These are phyloP conservation scores for Aureobasidium sp. DNA, from an alignment of 2,329 filamentous ascomycete genomes.

Conservation along the genomic window DNA sequence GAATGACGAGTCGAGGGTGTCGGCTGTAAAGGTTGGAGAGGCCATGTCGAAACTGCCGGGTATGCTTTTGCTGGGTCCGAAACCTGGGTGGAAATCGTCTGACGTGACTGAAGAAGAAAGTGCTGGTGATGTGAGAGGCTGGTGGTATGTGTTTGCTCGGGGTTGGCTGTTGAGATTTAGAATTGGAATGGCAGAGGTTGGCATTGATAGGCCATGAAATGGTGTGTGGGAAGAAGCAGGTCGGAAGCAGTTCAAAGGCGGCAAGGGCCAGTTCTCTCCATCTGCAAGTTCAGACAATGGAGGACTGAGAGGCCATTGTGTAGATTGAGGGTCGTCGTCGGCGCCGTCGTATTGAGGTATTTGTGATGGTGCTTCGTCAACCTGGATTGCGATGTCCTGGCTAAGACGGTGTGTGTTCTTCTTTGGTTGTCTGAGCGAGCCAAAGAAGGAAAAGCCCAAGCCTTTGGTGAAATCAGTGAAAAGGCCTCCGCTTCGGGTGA, in stretches of 20 bases:
- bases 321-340: neutral
- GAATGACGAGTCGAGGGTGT: conserved; percentile 21
- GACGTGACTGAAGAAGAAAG: neutral
- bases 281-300: neutral
- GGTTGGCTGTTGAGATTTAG: neutral
- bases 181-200: neutral
- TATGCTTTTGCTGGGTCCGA: neutral
- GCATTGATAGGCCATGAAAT: neutral
- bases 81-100: conserved; percentile 5
- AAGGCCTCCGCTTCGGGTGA: neutral
- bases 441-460: conserved; percentile 7
- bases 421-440: neutral
- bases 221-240: neutral
- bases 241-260: neutral
- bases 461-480: conserved; percentile 1
- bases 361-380: neutral
- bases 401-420: neutral
- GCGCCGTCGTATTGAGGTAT: neutral
- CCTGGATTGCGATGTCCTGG: neutral
- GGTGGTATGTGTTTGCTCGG: neutral
- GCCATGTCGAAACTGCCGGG: conserved; percentile 18
- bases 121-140: neutral
- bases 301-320: neutral
- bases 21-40: conserved; percentile 28
- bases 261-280: conserved; percentile 4